Evolutionary conservation across 1,284 basidiomycete genomes (phyloP).

Genomic region (Somion occarium): DNA sequence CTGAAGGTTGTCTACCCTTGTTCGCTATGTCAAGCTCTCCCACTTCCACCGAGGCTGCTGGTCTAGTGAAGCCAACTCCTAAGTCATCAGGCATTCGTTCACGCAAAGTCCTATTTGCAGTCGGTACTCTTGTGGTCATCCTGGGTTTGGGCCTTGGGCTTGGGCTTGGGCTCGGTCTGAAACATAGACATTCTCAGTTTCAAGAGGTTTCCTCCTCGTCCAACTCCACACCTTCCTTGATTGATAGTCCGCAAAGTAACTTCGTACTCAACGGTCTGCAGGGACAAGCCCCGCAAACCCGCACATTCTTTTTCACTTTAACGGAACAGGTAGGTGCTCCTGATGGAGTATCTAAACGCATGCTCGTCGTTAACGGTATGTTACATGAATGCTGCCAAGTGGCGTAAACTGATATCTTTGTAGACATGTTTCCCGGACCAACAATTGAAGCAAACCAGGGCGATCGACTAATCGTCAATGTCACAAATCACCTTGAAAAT

Average conservation of each 20-base stretch:
- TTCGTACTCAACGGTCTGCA: slow-evolving; percentile 23
- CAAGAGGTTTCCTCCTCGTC: slow-evolving; percentile 1
- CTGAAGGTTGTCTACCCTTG: neutral
- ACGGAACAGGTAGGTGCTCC: slow-evolving; percentile 28
- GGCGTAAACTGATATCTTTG: neutral
- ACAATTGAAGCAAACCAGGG: slow-evolving; percentile 44
- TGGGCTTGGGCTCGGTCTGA: slow-evolving; percentile 35
- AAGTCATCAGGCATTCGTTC: neutral
- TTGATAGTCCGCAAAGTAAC: slow-evolving; percentile 16
- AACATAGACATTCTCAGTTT: slow-evolving; percentile 16
- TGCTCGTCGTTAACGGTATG: slow-evolving; percentile 43
- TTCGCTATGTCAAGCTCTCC: neutral
- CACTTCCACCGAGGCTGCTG: neutral
- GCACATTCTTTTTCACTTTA: slow-evolving; percentile 32
- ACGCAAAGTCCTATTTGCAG: slow-evolving; percentile 9
- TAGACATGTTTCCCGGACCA: slow-evolving; percentile 41
- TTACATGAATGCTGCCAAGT: neutral
- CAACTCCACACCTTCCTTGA: slow-evolving; percentile 12
- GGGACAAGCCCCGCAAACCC: slow-evolving; percentile 28
- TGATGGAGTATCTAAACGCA: slow-evolving; percentile 32
- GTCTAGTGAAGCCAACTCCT: neutral
- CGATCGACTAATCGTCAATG: slow-evolving; percentile 37
- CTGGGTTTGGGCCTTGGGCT: slow-evolving; percentile 33
- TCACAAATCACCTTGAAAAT: slow-evolving; percentile 34
- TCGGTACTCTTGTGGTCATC: slow-evolving; percentile 18